Conservation (phyloP, 805 yeast genomes). For the Metschnikowia borealis region DNA sequence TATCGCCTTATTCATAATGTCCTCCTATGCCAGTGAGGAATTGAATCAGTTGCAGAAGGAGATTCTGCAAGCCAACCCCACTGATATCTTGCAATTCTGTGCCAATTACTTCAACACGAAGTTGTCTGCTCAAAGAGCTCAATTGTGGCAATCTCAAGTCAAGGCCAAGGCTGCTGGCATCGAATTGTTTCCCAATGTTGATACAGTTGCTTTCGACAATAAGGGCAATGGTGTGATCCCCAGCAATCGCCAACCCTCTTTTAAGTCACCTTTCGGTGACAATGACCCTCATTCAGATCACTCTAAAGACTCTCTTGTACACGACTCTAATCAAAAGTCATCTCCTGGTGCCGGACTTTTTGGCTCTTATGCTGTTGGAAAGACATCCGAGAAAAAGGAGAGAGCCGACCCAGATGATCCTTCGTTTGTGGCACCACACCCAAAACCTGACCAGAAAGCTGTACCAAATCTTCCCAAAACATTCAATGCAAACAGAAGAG, state of each 20-base stretch:
- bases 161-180: constrained; percentile 50
- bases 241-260: constrained; percentile 40
- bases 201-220: constrained; percentile 30
- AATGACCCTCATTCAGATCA: constrained; percentile 58
- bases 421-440: constrained; percentile 12
- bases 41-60: constrained; percentile 61
- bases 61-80: constrained; percentile 49
- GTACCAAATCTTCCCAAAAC: constrained; percentile 46
- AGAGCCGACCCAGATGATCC: constrained; percentile 30
- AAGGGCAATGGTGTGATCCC: constrained; percentile 24
- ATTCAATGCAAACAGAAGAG: constrained; percentile 79
- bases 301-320: constrained; percentile 28
- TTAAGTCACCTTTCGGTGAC: constrained; percentile 60
- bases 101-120: constrained; percentile 65
- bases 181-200: constrained; percentile 40
- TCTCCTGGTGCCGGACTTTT: constrained; percentile 19
- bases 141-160: constrained; percentile 47
- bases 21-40: constrained; percentile 40
- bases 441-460: constrained; percentile 18
- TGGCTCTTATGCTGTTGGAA: constrained; percentile 9
- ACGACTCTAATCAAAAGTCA: not conserved
- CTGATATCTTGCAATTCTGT: constrained; percentile 70
- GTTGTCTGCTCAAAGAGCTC: constrained; percentile 55
- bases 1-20: constrained; percentile 5
- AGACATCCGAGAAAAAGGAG: constrained; percentile 13